Base-by-base conservation (phyloP, 2,329 filamentous ascomycete genomes). In the Sporothrix globosa region DNA sequence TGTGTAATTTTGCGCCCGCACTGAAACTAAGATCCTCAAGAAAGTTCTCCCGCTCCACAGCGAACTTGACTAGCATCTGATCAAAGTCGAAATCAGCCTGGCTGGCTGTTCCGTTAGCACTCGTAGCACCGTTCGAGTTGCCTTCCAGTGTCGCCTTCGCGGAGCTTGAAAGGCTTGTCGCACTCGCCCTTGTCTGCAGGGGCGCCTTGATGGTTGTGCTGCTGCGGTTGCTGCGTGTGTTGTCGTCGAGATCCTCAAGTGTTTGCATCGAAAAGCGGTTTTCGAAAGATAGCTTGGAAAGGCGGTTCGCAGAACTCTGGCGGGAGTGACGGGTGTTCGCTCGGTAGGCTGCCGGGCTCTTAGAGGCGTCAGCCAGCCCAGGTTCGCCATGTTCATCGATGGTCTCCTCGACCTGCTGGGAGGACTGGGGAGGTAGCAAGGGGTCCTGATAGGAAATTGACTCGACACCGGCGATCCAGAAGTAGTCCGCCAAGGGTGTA, bases 11-110 rank as follows among this genome's bases (percentile, higher is more conserved):
- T 53, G 92, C 91, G 56, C 94, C 93, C 27, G 94, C 93, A 74
- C 88, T 92, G 79, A 98, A 93, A 74, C 90, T 93, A 69, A 98
- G 86, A 79, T 99, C 96, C 74, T 97, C 92, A 68, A 98, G 83
- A 76, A 99, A 99, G 72, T 90, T 91, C 76, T 99, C 96, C 74
- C 96, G 87, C 82, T 98, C 95, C n/a, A 90, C 91, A 60, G 96
- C 93, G 79, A 99, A 99, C 81, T 97, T 98, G 76, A 93, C 83
- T 75, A 99, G 85, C 34, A 96, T 95, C 77, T 92, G 90, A 78
- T 98, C 96, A 77, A 99, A 99, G 79, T 98, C 96, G 77, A 92
- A 93, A 77, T 97, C 93, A 71, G 80, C 11, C 6, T 48, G 48
- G 46, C 44, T 39, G 34, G 21, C 34, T 2, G 82, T 73, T 86